These are phyloP conservation scores for Pestalotiopsis sp. DNA, from an alignment of 2,329 filamentous ascomycete species.

Conservation along the genomic window DNA sequence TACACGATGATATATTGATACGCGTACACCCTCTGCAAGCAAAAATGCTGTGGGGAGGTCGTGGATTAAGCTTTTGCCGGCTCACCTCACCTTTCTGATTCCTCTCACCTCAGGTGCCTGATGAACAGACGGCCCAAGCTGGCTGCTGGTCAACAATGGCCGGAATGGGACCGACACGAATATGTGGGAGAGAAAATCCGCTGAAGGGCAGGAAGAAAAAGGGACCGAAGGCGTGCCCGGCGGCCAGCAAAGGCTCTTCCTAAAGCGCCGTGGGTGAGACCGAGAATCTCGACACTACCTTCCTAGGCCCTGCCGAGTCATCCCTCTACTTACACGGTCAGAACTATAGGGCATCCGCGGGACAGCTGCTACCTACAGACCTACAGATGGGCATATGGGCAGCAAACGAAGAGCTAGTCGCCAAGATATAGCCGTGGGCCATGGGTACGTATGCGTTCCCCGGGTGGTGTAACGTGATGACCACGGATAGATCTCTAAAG, in stretches of 20 bases:
- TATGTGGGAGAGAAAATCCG: background rate
- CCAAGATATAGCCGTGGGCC: background rate
- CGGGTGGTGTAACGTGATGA: background rate
- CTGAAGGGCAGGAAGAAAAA: background rate
- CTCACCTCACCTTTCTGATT: background rate
- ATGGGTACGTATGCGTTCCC: background rate
- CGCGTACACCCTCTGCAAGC: background rate
- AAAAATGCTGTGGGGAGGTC: conserved; percentile 1
- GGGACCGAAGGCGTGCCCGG: background rate
- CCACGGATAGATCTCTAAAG: background rate
- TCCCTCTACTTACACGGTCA: background rate
- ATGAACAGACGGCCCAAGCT: conserved; percentile 1
- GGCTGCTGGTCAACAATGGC: conserved; percentile 9
- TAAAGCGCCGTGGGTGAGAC: conserved; percentile 1
- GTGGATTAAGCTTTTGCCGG: conserved; percentile 1
- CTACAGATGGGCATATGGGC: background rate
- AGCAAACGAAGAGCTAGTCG: background rate
- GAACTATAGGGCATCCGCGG: background rate
- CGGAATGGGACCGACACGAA: conserved; percentile 7
- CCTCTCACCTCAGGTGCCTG: background rate
- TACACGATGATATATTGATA: background rate
- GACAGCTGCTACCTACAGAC: background rate
- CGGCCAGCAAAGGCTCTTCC: background rate
- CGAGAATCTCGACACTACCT: background rate
- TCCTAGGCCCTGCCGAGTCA: background rate